phyloP scores from a whole-genome alignment of 805 yeast genomes.

The Zygotorulaspora sp. region DNA sequence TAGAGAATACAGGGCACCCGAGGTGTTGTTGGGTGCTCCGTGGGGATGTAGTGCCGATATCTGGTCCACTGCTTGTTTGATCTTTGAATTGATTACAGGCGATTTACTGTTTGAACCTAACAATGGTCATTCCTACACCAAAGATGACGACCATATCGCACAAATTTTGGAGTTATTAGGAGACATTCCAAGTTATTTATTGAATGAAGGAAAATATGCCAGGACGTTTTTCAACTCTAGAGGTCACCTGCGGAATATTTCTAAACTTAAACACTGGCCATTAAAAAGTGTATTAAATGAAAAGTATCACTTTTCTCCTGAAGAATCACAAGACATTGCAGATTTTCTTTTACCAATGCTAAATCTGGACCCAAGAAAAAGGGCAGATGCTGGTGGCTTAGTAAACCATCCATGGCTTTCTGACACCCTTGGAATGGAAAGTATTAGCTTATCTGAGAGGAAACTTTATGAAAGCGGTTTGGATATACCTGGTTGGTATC shows the following conservation, averaged over 20 bases:
- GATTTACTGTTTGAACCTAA: constrained; percentile 90
- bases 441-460: constrained; percentile 59
- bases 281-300: constrained; percentile 74
- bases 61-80: constrained; percentile 92
- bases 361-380: constrained; percentile 62
- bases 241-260: constrained; percentile 72
- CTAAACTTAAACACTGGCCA: constrained; percentile 85
- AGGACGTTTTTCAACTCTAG: constrained; percentile 59
- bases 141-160: constrained; percentile 95
- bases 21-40: constrained; percentile 66
- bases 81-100: constrained; percentile 89
- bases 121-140: constrained; percentile 66
- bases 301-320: constrained; percentile 69
- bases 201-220: constrained; percentile 58
- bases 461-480: constrained; percentile 75
- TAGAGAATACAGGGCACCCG: constrained; percentile 90
- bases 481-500: constrained; percentile 89
- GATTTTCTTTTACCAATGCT: constrained; percentile 85
- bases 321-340: constrained; percentile 67
- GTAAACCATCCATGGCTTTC: constrained; percentile 78
- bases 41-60: constrained; percentile 97
- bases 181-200: constrained; percentile 53
- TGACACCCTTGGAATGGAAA: constrained; percentile 73
- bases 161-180: constrained; percentile 86
- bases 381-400: constrained; percentile 97